Evolutionary conservation across 2,329 filamentous ascomycete genomes (phyloP).

Genomic region (Talaromyces sp.): DNA sequence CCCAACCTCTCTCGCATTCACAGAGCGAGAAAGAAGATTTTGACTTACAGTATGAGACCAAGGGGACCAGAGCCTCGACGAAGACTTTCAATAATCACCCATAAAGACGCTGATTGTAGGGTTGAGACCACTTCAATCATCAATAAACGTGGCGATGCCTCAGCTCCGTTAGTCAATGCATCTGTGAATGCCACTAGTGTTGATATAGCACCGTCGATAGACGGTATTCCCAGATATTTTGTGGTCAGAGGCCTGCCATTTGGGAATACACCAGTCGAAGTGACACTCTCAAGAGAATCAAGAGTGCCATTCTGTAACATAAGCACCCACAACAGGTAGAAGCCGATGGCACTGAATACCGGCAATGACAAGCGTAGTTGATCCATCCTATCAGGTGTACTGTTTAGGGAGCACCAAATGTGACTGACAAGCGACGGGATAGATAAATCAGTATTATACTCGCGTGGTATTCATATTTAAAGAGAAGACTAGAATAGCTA

Average conservation of each 20-base stretch:
- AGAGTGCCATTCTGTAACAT: background rate
- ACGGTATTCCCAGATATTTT: background rate
- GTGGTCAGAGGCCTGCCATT: background rate
- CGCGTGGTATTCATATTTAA: background rate
- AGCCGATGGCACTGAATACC: background rate
- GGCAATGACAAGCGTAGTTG: background rate
- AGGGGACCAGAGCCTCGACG: background rate
- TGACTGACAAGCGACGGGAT: background rate
- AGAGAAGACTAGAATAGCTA: background rate
- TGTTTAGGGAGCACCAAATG: background rate
- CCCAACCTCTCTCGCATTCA: no score
- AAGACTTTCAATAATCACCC: constrained; percentile 1
- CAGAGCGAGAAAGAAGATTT: background rate
- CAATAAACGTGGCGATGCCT: background rate
- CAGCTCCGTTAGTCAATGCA: background rate
- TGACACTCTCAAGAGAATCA: background rate
- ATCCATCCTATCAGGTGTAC: background rate
- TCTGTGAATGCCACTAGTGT: background rate
- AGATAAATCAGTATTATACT: background rate
- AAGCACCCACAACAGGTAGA: background rate
- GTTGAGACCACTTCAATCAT: background rate
- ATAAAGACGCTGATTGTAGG: background rate
- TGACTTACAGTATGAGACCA: background rate
- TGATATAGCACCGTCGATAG: background rate
- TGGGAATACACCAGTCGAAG: background rate